Evolutionary conservation across 2,329 filamentous ascomycete genomes (phyloP).

Genomic region (Arthrobotrys musiformis): DNA sequence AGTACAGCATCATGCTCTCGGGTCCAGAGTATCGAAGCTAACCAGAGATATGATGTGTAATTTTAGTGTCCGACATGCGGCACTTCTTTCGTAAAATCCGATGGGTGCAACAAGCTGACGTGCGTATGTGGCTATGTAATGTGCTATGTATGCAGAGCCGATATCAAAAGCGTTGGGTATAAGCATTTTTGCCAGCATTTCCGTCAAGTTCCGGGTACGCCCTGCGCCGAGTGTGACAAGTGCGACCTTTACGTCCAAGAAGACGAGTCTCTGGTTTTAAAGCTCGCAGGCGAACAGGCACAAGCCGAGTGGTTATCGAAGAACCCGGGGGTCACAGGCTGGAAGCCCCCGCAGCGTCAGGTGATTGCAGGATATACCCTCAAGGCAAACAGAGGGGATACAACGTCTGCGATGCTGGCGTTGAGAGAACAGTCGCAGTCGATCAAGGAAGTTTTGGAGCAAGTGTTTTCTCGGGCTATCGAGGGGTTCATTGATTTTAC

Average conservation of each 20-base stretch:
- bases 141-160: conserved; percentile 94
- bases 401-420: background rate
- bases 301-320: conserved; percentile 76
- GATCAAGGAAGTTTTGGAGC: conserved; percentile 22
- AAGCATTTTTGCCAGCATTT: conserved; percentile 97
- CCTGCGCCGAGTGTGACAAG: conserved; percentile 80
- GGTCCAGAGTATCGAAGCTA: background rate
- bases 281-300: conserved; percentile 75
- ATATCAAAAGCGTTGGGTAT: conserved; percentile 80
- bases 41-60: conserved; percentile 61
- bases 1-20: background rate
- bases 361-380: conserved; percentile 42
- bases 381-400: background rate
- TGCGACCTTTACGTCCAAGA: conserved; percentile 80
- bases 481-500: conserved; percentile 38
- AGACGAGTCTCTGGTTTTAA: conserved; percentile 76
- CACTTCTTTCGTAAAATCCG: conserved; percentile 89
- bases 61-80: conserved; percentile 84
- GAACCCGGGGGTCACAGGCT: conserved; percentile 63
- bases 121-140: conserved; percentile 97
- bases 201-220: conserved; percentile 78
- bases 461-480: conserved; percentile 9
- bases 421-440: conserved; percentile 6
- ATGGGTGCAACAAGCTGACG: conserved; percentile 95
- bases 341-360: conserved; percentile 44